Conservation (phyloP, 495 filamentous ascomycete genomes). For the Annulohypoxylon maeteangense region DNA sequence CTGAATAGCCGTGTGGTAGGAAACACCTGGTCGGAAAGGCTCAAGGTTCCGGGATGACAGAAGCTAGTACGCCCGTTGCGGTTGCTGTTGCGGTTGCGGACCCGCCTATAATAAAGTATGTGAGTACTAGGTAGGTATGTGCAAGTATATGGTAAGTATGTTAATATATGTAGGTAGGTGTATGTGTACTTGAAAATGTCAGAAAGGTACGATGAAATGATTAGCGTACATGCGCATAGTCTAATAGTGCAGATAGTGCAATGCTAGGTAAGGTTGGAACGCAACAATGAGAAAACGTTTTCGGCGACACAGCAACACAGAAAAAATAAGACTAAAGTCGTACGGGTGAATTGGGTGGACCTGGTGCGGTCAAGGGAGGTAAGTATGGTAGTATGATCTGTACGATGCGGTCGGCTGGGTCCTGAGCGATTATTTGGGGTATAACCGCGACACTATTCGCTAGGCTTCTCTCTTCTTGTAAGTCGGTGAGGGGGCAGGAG, state of each 20-base stretch:
- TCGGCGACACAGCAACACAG: conserved; percentile 16
- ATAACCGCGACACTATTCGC: conserved; percentile 31
- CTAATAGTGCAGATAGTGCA: not conserved
- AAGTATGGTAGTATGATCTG: conserved; percentile 21
- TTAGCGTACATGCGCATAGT: not conserved
- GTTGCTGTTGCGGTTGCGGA: not conserved
- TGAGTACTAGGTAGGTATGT: not conserved
- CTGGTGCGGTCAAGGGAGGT: conserved; percentile 31
- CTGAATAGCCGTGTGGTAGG: not conserved
- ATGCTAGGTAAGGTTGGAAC: conserved; percentile 22
- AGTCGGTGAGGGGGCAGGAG: conserved; percentile 30
- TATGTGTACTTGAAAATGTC: not conserved
- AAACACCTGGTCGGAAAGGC: not conserved
- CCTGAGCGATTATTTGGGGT: conserved; percentile 32
- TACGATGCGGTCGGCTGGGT: conserved; percentile 40
- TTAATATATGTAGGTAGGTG: not conserved
- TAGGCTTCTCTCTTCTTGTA: not conserved
- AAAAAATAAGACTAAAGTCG: not conserved
- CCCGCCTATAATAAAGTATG: not conserved
- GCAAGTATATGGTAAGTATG: not conserved
- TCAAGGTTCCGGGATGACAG: not conserved
- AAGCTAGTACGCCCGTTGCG: not conserved
- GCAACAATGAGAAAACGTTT: conserved; percentile 33
- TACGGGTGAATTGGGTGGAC: conserved; percentile 23
- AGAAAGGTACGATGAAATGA: not conserved